A percentile compares a stretch with the other conserved stretches of the same genome.
Conservation (phyloP, 148 eudicot genomes). For the Camellia sinensis region DNA sequence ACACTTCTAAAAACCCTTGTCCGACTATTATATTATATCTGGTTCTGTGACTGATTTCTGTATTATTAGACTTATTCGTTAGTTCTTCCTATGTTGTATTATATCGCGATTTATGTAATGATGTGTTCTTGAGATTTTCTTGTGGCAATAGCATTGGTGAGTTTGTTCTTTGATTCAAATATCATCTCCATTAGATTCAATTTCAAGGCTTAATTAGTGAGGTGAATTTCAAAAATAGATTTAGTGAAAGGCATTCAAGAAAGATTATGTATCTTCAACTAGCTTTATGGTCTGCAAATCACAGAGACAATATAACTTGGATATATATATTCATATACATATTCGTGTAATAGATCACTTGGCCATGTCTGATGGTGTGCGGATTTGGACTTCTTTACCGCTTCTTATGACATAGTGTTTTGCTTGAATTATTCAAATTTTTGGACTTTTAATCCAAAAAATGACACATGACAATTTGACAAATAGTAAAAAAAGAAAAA, state of each 20-base stretch:
- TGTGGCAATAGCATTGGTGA: neutral
- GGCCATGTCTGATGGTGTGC: too few relatives aligned
- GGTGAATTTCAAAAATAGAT: neutral
- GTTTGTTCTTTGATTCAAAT: neutral
- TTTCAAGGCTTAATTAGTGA: neutral
- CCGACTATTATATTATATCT: neutral
- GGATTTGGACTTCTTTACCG: too few relatives aligned
- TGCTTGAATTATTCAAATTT: neutral
- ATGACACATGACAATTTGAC: too few relatives aligned
- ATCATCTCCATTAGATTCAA: neutral
- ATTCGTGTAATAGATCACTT: neutral
- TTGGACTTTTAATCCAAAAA: neutral
- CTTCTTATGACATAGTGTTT: neutral
- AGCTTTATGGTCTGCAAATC: neutral
- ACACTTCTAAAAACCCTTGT: too few relatives aligned
- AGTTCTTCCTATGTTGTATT: too few relatives aligned
- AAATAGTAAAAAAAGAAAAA: neutral
- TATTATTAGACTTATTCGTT: neutral
- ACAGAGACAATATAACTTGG: neutral
- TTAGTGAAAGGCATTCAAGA: neutral
- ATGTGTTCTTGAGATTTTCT: neutral
- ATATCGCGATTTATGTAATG: neutral
- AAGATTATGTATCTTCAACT: neutral
- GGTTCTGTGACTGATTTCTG: neutral
- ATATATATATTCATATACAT: neutral